Evolutionary conservation across 2,329 filamentous ascomycete genomes (phyloP).

Genomic region (Colletotrichum sidae): DNA sequence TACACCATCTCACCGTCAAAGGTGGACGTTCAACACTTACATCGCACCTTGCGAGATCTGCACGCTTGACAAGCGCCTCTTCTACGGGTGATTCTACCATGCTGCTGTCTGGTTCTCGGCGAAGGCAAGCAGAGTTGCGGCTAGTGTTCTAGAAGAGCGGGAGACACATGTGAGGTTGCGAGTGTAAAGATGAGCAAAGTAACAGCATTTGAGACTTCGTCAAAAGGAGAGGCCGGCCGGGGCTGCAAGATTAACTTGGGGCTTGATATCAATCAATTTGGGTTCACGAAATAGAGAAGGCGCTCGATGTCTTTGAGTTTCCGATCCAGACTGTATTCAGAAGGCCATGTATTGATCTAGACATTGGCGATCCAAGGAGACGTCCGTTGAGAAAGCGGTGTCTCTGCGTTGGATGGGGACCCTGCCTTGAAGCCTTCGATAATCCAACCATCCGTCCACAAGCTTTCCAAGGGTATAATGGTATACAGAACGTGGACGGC

Average conservation of each 20-base stretch:
- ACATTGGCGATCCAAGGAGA: neutral
- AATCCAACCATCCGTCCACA: no score
- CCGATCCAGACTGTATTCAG: neutral
- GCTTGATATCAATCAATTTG: neutral
- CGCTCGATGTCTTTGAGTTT: neutral
- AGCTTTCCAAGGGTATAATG: no score
- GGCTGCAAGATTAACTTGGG: slow-evolving; percentile 16
- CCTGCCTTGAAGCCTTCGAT: no score
- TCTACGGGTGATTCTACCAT: slow-evolving; percentile 32
- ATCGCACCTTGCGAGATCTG: slow-evolving; percentile 32
- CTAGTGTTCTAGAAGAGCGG: neutral
- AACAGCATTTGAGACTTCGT: neutral
- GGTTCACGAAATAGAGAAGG: neutral
- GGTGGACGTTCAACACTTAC: slow-evolving; percentile 7
- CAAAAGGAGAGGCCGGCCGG: neutral
- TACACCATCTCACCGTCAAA: neutral
- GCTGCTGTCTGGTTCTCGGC: neutral
- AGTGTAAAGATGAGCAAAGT: slow-evolving; percentile 1
- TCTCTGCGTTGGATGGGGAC: neutral
- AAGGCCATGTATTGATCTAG: slow-evolving; percentile 1
- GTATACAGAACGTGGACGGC: no score
- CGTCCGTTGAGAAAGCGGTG: neutral
- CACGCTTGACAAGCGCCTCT: slow-evolving; percentile 33
- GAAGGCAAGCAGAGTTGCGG: no score
- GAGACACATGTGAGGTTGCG: neutral